Conservation (phyloP, 2,329 filamentous ascomycete species). For the Trichoderma sp. region DNA sequence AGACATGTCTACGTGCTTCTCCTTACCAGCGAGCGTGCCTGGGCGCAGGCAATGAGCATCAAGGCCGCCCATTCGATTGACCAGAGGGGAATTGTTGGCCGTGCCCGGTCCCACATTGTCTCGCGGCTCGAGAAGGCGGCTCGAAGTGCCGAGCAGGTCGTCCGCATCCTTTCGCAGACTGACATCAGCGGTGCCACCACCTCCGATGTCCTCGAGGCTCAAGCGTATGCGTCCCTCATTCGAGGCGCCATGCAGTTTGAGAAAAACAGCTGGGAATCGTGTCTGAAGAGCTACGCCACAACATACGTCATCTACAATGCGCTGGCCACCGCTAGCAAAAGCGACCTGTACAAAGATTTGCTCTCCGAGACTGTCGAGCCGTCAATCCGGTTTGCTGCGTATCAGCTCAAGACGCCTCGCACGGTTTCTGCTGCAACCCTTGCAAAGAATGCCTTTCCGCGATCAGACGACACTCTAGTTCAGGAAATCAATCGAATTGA, state of each 20-base stretch:
- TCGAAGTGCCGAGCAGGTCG: constrained; percentile 67
- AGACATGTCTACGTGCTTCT: constrained; percentile 80
- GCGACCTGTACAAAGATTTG: constrained; percentile 83
- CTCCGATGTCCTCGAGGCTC: constrained; percentile 78
- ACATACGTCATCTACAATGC: constrained; percentile 82
- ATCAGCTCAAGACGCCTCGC: constrained; percentile 84
- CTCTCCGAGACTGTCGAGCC: constrained; percentile 86
- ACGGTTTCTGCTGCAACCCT: constrained; percentile 80
- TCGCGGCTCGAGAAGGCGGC: constrained; percentile 83
- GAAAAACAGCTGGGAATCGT: constrained; percentile 80
- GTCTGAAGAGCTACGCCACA: constrained; percentile 73
- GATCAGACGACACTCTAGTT: constrained; percentile 62
- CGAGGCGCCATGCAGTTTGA: constrained; percentile 80
- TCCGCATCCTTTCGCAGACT: constrained; percentile 64
- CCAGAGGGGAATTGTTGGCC: constrained; percentile 75
- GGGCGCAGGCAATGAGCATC: constrained; percentile 95
- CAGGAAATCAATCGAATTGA: constrained; percentile 71
- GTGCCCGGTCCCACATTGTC: constrained; percentile 83
- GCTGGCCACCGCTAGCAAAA: constrained; percentile 60
- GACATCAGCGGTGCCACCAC: constrained; percentile 64
- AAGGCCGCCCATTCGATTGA: constrained; percentile 80
- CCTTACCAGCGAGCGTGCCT: constrained; percentile 84
- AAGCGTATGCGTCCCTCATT: constrained; percentile 78
- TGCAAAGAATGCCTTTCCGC: constrained; percentile 75
- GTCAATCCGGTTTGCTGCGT: constrained; percentile 90